A percentile compares a stretch with the other conserved stretches of the same genome.
phyloP scores from a whole-genome alignment of 805 yeast genomes.

The Zygosaccharomyces bailii region DNA sequence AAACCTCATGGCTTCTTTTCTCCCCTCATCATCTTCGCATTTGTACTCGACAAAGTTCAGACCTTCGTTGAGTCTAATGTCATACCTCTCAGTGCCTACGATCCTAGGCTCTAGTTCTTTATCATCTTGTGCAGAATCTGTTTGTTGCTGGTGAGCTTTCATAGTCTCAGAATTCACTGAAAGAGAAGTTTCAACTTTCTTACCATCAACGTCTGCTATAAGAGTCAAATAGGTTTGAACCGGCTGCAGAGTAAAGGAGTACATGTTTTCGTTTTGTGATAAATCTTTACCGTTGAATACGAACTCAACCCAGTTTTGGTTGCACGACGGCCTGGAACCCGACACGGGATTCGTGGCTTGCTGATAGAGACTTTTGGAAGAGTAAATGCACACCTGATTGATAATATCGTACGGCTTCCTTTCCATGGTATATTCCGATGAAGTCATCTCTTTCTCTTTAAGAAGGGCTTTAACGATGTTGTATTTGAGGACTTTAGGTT shows the following conservation, averaged over 20 bases:
- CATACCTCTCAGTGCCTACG: conserved; percentile 25
- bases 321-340: conserved; percentile 31
- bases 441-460: conserved; percentile 19
- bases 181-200: conserved; percentile 15
- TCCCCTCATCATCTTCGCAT: conserved; percentile 19
- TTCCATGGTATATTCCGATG: conserved; percentile 24
- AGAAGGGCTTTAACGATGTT: conserved; percentile 30
- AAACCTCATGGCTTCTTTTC: conserved; percentile 27
- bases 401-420: conserved; percentile 26
- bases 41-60: conserved; percentile 28
- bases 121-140: conserved; percentile 9
- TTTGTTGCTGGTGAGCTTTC: conserved; percentile 15
- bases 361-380: conserved; percentile 29
- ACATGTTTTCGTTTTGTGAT: conserved; percentile 30
- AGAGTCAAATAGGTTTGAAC: conserved; percentile 31
- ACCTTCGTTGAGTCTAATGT: conserved; percentile 33
- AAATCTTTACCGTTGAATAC: conserved; percentile 27
- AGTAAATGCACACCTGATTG: conserved; percentile 24
- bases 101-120: conserved; percentile 9
- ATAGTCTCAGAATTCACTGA: conserved; percentile 27
- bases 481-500: conserved; percentile 27
- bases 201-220: conserved; percentile 17
- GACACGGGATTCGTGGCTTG: conserved; percentile 31
- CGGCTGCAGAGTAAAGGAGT: conserved; percentile 30
- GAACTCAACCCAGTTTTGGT: conserved; percentile 33